These are phyloP conservation scores for Alternaria atra DNA, from an alignment of 2,329 filamentous ascomycete genomes.

Conservation along the genomic window DNA sequence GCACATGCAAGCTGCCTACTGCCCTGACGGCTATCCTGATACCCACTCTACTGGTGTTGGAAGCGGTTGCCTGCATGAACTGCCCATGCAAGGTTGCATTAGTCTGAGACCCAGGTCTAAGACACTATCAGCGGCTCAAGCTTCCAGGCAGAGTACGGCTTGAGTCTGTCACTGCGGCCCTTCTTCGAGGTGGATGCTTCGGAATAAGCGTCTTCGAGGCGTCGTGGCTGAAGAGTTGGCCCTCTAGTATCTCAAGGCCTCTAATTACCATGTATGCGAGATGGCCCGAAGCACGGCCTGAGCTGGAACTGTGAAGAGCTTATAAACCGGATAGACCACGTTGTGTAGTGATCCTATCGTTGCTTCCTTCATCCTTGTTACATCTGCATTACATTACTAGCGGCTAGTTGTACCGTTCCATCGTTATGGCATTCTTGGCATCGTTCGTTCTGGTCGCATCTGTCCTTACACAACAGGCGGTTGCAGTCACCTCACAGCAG, in stretches of 20 bases:
- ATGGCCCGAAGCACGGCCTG: not conserved
- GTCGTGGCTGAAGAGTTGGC: not conserved
- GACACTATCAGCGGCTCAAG: not conserved
- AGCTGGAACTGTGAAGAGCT: not conserved
- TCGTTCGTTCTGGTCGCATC: not conserved
- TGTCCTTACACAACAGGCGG: not conserved
- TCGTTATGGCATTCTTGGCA: conserved; percentile 4
- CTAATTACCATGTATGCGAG: not conserved
- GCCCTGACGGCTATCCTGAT: not conserved
- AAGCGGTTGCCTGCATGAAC: not conserved
- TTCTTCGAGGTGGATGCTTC: not conserved
- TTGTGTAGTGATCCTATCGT: not conserved
- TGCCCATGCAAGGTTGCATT: not conserved
- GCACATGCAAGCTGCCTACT: not conserved
- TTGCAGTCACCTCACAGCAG: conserved; percentile 5
- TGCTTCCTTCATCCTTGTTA: not conserved
- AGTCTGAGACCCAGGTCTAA: not conserved
- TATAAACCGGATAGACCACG: not conserved
- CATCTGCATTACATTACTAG: not conserved
- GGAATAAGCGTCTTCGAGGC: not conserved
- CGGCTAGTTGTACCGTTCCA: not conserved
- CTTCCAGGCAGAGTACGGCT: not conserved
- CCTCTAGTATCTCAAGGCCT: not conserved
- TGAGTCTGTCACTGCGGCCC: not conserved
- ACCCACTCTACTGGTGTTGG: not conserved